A percentile compares a stretch with the other conserved stretches of the same genome.
These are phyloP conservation scores for Trichomonas vaginalis DNA, from an alignment of 208 protist species.

Conservation along the genomic window DNA sequence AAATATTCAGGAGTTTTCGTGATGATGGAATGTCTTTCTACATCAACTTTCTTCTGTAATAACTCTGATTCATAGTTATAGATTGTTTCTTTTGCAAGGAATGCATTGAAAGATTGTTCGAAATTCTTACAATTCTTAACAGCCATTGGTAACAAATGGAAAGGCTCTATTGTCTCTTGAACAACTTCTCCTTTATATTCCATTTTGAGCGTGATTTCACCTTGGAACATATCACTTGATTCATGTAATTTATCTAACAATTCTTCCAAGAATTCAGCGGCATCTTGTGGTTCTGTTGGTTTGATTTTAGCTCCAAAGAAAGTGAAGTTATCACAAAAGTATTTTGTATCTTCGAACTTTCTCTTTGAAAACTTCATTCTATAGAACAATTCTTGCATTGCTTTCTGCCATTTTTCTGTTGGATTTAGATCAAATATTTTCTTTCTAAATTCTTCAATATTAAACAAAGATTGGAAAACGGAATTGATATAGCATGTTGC, in stretches of 20 bases:
- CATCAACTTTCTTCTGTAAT: neutral
- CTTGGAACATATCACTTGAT: neutral
- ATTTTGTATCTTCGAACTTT: neutral
- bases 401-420: neutral
- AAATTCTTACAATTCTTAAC: neutral
- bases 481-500: conserved; percentile 52
- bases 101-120: neutral
- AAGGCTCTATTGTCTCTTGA: neutral
- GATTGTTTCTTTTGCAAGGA: neutral
- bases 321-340: neutral
- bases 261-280: neutral
- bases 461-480: neutral
- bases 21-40: neutral
- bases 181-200: neutral
- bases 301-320: neutral
- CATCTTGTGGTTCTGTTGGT: neutral
- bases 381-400: neutral
- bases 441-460: neutral
- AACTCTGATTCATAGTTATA: neutral
- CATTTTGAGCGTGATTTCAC: neutral
- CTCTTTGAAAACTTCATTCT: neutral
- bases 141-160: neutral
- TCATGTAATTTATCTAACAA: neutral
- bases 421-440: neutral
- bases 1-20: neutral